Evolutionary conservation across 1,284 basidiomycete species (phyloP), one percentile per base, ranked within the genome.

Genomic region (Leccinum pachyderme): DNA sequence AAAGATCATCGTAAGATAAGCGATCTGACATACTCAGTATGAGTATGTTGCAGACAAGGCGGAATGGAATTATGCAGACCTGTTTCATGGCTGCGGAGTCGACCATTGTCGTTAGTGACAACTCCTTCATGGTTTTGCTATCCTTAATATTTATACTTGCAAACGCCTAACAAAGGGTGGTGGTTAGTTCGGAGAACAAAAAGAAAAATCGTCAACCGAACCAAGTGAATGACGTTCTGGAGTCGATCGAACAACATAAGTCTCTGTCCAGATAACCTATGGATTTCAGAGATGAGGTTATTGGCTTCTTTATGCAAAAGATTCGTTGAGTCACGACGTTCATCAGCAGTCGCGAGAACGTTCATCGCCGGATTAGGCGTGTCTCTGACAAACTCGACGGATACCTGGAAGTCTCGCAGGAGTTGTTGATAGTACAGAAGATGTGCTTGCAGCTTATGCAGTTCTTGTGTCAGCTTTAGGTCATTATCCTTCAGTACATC

Each of bases 81-180:
- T 73, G 72, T 58, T 82, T 84, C 77, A 83, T 82, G 9, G 80
- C 78, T 73, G 61, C 54, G 46, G 78, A 79, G 55, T 83, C 79
- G 29, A 72, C 66, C 53, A 79, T 67, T 32, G 80, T 69, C 13
- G 77, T 75, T 56, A 75, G 71, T 0, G 81, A 79, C 58, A 83
- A 63, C 28, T 62, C 59, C 39, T 75, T 68, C 75, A 78, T 81
- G 15, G 67, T 60, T 56, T 65, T 69, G 63, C 78, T 81, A 48
- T 83, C 81, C 18, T 66, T 59, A 13, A 82, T 77, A 51, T 76
- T 81, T 7, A 80, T 73, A 52, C 67, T 78, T 53, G 76, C 79
- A 57, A 81, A 81, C 0, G 75, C 77, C 80, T 82, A 31, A 39
- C 45, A 15, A 52, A 28, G 5, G 22, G 15, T 7, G 5, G 27